phyloP scores from a whole-genome alignment of 331 rosid genomes.

The Quercus phellos region DNA sequence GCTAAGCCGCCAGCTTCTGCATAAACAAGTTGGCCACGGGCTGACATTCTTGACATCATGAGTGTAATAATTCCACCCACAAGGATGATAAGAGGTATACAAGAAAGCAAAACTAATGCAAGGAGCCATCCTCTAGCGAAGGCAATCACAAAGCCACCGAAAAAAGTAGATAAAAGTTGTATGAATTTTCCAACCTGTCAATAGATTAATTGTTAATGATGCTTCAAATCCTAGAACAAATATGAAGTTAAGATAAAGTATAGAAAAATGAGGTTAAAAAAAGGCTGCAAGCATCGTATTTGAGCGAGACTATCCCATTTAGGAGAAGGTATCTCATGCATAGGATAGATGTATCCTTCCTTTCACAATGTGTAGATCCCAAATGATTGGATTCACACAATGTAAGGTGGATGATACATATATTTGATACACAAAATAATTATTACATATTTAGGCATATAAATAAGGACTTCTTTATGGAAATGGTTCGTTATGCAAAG shows the following conservation, averaged over 20 bases:
- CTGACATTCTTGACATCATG: constrained; percentile 47
- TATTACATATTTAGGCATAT: not conserved
- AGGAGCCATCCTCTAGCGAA: constrained; percentile 72
- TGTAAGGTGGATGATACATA: too few species aligned
- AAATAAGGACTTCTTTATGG: not conserved
- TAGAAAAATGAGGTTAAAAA: not conserved
- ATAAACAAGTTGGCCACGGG: constrained; percentile 70
- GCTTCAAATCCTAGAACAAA: not conserved
- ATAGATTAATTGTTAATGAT: not conserved
- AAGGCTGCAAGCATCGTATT: not conserved
- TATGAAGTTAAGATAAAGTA: not conserved
- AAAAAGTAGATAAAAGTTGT: constrained; percentile 57
- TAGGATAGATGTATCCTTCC: too few species aligned
- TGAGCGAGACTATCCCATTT: not conserved
- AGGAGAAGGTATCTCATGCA: too few species aligned
- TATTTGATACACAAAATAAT: too few species aligned
- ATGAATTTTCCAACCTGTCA: constrained; percentile 82
- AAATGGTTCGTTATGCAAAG: not conserved
- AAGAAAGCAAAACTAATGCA: constrained; percentile 49
- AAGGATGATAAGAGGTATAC: constrained; percentile 48
- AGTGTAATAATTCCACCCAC: constrained; percentile 41
- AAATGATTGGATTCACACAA: too few species aligned
- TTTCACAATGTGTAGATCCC: too few species aligned
- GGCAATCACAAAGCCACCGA: constrained; percentile 69
- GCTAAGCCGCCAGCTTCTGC: constrained; percentile 76